Conservation (phyloP, 495 filamentous ascomycete genomes). For the Letharia columbiana region DNA sequence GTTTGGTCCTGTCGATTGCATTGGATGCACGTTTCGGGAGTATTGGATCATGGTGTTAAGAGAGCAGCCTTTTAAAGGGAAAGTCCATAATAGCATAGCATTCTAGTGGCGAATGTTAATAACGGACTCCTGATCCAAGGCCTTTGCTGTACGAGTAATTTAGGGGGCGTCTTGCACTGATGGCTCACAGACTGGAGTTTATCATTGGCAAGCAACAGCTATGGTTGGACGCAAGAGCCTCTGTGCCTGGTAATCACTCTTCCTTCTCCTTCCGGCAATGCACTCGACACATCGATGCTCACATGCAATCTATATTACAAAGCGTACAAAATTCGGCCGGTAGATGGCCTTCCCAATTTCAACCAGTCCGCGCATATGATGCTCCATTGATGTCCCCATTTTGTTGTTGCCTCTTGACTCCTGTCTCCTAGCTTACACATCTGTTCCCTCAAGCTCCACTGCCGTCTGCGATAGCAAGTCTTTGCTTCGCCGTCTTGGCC, state of each 20-base stretch:
- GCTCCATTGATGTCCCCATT: background rate
- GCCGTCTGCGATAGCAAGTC: slow-evolving; percentile 79
- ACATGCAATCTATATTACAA: background rate
- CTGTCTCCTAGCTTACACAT: slow-evolving; percentile 26
- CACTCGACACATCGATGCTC: background rate
- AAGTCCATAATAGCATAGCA: too few relatives aligned
- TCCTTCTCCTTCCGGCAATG: background rate
- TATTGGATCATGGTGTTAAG: background rate
- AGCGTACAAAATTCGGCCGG: background rate
- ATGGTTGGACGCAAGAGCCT: background rate
- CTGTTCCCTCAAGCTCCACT: slow-evolving; percentile 54
- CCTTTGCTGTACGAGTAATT: too few relatives aligned
- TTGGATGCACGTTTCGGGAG: background rate
- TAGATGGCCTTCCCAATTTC: background rate
- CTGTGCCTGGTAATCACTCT: background rate
- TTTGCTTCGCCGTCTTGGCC: slow-evolving; percentile 84
- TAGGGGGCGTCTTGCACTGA: too few relatives aligned
- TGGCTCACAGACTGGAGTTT: too few relatives aligned
- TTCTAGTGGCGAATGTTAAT: too few relatives aligned
- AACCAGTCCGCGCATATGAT: background rate
- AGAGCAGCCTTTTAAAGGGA: too few relatives aligned
- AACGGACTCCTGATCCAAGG: too few relatives aligned
- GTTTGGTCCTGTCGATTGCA: background rate
- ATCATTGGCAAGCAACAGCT: too few relatives aligned
- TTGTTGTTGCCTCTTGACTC: background rate